Conservation (phyloP, 805 yeast genomes). For the Starmerella apis region DNA sequence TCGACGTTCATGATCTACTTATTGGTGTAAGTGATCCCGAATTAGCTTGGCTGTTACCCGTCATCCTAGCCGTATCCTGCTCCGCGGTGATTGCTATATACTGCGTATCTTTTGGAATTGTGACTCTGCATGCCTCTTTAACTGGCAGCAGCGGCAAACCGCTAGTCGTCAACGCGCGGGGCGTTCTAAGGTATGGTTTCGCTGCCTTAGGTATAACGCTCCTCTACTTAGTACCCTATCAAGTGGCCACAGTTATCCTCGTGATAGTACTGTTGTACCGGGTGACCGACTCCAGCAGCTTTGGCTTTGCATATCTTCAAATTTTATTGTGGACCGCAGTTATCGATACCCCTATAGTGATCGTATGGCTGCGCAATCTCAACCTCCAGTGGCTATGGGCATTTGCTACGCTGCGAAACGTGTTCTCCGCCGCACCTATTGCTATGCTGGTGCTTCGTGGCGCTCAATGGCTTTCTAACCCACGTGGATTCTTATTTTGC, state of each 20-base stretch:
- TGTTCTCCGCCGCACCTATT: slow-evolving; percentile 58
- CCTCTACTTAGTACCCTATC: slow-evolving; percentile 27
- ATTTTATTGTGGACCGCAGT: slow-evolving; percentile 67
- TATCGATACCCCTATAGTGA: slow-evolving; percentile 61
- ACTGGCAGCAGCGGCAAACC: not conserved
- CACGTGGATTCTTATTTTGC: slow-evolving; percentile 29
- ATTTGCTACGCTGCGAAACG: slow-evolving; percentile 70
- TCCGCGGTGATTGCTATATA: slow-evolving; percentile 13
- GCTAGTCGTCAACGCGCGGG: not conserved
- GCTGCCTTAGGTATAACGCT: not conserved
- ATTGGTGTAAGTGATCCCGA: slow-evolving; percentile 22
- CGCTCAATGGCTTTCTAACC: slow-evolving; percentile 32
- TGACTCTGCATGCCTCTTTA: not conserved
- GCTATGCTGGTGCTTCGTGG: slow-evolving; percentile 5
- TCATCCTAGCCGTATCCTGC: slow-evolving; percentile 19
- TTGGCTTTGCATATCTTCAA: slow-evolving; percentile 38
- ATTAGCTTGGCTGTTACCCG: slow-evolving; percentile 19
- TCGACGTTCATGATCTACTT: slow-evolving; percentile 23
- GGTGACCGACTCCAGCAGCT: slow-evolving; percentile 3
- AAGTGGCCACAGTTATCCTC: slow-evolving; percentile 43
- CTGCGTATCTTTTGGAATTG: not conserved
- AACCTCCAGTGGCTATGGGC: slow-evolving; percentile 71
- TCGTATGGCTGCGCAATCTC: slow-evolving; percentile 69
- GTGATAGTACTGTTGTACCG: slow-evolving; percentile 16
- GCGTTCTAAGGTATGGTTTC: not conserved